Evolutionary conservation across 164 flowering plant genomes (phyloP).

Genomic region (Cinnamomum chago): DNA sequence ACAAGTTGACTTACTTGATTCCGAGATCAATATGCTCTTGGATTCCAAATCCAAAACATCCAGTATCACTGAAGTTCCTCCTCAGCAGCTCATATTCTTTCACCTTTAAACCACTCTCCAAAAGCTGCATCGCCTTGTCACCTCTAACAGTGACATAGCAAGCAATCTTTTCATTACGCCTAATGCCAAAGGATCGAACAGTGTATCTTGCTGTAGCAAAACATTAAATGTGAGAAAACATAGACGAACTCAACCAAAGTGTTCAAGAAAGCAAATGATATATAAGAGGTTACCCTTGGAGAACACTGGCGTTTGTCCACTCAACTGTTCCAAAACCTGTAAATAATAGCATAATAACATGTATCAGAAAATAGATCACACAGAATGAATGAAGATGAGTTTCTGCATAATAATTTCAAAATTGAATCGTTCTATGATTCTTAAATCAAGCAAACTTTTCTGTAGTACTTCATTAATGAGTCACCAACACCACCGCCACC

Average conservation of each 20-base stretch:
- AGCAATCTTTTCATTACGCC: slow-evolving; percentile 15
- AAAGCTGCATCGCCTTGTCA: slow-evolving; percentile 41
- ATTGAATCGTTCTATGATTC: no score
- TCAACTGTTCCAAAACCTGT: not conserved
- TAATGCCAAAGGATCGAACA: slow-evolving; percentile 13
- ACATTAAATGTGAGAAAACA: not conserved
- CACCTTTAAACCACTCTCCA: slow-evolving; percentile 69
- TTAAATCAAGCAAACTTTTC: no score
- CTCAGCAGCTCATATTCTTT: slow-evolving; percentile 63
- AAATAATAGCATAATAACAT: not conserved
- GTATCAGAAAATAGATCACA: not conserved
- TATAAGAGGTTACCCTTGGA: slow-evolving; percentile 1
- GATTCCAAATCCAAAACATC: slow-evolving; percentile 70
- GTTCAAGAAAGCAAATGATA: not conserved
- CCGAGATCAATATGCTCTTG: slow-evolving; percentile 76
- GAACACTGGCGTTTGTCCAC: slow-evolving; percentile 4
- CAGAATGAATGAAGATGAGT: no score
- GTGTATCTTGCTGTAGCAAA: slow-evolving; percentile 10
- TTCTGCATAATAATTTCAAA: no score
- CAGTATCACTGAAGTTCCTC: slow-evolving; percentile 67
- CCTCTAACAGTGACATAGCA: slow-evolving; percentile 16
- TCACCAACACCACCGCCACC: no score
- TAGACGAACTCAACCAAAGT: not conserved
- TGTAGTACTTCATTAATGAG: no score
- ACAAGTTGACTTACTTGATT: slow-evolving; percentile 41